phyloP scores from a whole-genome alignment of 176 grass and related monocot species.

The Tillandsia leiboldiana region DNA sequence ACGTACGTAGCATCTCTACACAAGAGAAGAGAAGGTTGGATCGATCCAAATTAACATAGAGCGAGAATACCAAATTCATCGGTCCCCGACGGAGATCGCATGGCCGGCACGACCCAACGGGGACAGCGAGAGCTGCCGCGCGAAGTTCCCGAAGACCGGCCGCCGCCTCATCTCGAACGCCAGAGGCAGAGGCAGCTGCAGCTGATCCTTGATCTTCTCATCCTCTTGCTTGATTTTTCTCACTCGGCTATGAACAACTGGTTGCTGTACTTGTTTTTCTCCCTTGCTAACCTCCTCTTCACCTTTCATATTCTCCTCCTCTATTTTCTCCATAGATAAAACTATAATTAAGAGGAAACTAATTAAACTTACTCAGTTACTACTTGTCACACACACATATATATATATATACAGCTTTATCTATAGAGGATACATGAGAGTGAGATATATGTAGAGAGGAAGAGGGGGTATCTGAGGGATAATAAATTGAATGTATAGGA shows the following conservation, averaged over 20 bases:
- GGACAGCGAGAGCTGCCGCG: slow-evolving; percentile 30
- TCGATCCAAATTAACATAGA: slow-evolving; percentile 8
- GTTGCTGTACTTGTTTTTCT: background rate
- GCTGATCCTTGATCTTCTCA: slow-evolving; percentile 38
- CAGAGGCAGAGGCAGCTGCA: slow-evolving; percentile 35
- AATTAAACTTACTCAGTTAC: no score
- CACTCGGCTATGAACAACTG: slow-evolving; percentile 58
- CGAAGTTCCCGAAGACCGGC: slow-evolving; percentile 1
- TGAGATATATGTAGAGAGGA: background rate
- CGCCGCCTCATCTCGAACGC: slow-evolving; percentile 34
- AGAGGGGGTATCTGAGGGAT: background rate
- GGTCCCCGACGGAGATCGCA: slow-evolving; percentile 20
- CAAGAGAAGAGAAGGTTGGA: no score
- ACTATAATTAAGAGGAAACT: background rate
- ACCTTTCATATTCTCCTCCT: background rate
- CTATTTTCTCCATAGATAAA: slow-evolving; percentile 23
- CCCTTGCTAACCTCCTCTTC: background rate
- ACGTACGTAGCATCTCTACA: no score
- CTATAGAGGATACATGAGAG: background rate
- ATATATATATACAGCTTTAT: background rate
- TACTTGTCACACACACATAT: no score
- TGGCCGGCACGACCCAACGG: slow-evolving; percentile 39
- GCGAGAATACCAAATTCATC: slow-evolving; percentile 3
- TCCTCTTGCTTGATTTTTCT: slow-evolving; percentile 72
- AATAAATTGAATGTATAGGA: background rate